Evolutionary conservation across 2,329 filamentous ascomycete species (phyloP).

Genomic region (Plenodomus biglobosus): DNA sequence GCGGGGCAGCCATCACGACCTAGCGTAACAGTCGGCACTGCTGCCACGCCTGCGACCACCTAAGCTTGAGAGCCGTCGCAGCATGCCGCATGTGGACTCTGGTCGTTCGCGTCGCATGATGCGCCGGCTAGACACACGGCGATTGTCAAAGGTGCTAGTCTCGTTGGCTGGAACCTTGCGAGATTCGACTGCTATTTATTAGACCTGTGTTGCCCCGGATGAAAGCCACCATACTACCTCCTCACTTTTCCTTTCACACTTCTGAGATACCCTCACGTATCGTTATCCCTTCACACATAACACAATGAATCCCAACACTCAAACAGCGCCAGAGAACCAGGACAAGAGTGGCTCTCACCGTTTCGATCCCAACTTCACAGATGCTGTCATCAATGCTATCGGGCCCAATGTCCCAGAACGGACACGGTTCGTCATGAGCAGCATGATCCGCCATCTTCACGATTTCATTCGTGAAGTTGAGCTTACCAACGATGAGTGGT

Average conservation of each 20-base stretch:
- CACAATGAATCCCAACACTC: slow-evolving; percentile 16
- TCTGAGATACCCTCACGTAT: not conserved
- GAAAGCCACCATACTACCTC: not conserved
- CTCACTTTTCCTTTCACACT: not conserved
- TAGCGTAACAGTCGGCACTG: slow-evolving; percentile 25
- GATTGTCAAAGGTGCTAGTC: slow-evolving; percentile 22
- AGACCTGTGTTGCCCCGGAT: slow-evolving; percentile 11
- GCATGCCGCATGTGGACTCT: slow-evolving; percentile 19
- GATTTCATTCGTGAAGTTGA: slow-evolving; percentile 78
- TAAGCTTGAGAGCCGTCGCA: slow-evolving; percentile 18
- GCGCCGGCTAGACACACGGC: slow-evolving; percentile 26
- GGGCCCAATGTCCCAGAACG: slow-evolving; percentile 68
- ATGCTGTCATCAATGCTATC: slow-evolving; percentile 72
- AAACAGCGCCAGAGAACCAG: slow-evolving; percentile 26
- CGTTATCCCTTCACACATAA: not conserved
- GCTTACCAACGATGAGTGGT: slow-evolving; percentile 76
- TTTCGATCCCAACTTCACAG: slow-evolving; percentile 78
- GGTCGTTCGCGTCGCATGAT: slow-evolving; percentile 20
- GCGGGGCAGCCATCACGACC: slow-evolving; percentile 23
- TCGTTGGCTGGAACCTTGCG: slow-evolving; percentile 16
- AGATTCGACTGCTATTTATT: slow-evolving; percentile 18
- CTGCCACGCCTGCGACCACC: slow-evolving; percentile 5
- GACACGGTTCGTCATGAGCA: slow-evolving; percentile 63
- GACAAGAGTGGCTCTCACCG: slow-evolving; percentile 32
- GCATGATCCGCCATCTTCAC: slow-evolving; percentile 71